phyloP scores from a whole-genome alignment of 2,329 filamentous ascomycete genomes.

The Pestalotiopsis sp. region DNA sequence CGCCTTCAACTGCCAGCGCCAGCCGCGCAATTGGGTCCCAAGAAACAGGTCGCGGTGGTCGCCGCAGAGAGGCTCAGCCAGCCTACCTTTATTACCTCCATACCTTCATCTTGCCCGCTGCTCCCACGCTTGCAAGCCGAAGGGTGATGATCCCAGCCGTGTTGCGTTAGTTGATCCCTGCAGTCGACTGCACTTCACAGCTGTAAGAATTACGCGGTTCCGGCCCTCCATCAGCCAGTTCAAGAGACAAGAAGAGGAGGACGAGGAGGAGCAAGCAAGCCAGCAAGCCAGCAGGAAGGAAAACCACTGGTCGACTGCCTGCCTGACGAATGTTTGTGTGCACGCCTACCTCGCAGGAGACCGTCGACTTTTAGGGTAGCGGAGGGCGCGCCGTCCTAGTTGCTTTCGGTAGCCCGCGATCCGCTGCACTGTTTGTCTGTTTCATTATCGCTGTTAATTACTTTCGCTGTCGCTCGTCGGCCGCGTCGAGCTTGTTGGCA shows the following conservation, averaged over 20 bases:
- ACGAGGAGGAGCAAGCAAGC: not conserved
- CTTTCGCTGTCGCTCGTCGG: not conserved
- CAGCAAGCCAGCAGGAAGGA: not conserved
- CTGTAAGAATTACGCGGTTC: conserved; percentile 4
- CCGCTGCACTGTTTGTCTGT: not conserved
- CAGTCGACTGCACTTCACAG: conserved; percentile 9
- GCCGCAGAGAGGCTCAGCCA: not conserved
- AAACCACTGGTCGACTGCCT: not conserved
- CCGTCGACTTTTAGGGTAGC: not conserved
- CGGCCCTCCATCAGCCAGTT: conserved; percentile 2
- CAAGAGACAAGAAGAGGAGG: not conserved
- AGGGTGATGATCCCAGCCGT: conserved; percentile 9
- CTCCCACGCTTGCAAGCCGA: not conserved
- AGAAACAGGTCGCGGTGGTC: not conserved
- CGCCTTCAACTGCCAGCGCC: not conserved
- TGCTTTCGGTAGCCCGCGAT: not conserved
- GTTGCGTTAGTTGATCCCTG: conserved; percentile 10
- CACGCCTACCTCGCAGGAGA: not conserved
- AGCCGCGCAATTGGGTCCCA: not conserved
- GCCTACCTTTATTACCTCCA: not conserved
- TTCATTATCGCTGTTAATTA: not conserved
- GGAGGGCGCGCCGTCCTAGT: not conserved
- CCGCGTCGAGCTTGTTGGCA: not conserved
- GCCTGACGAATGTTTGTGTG: not conserved
- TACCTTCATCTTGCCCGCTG: not conserved